Evolutionary conservation across 2,329 filamentous ascomycete species (phyloP), one percentile per base, ranked within the genome.

Genomic region (Rhinocladiella similis): DNA sequence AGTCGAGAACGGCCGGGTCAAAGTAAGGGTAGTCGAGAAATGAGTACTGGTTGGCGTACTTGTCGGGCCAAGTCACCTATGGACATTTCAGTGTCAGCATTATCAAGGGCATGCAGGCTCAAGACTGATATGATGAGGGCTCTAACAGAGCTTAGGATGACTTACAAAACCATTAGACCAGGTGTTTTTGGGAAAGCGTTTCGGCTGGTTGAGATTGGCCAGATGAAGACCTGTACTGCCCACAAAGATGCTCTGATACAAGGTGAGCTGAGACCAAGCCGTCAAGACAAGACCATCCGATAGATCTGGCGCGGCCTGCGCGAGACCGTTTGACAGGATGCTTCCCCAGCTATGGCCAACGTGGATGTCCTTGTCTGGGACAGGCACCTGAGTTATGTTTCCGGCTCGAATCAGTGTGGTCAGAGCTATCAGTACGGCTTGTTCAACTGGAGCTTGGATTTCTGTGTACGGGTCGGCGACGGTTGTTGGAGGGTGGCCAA

Each of bases 11-110:
- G 2, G 66, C 73, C 1, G 80, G 75, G 57, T 86, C 83, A 56
- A 85, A 87, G 57, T 76, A 73, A 2, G 74, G 76, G 1, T 82
- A 80, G 2, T 72, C 71, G 59, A 82, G 77, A 67, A 82, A 82
- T 60, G 50, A 60, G 36, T 47, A 56, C 33, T 63, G 62, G 19
- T 77, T 77, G 27, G 79, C 76, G 63, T 73, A 78, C 52, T 86
- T 80, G 2, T 82, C 74, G 22, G 75, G 77, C 1, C 75, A 74
- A 9, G 73, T 69, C 52, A n/a, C n/a, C n/a, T n/a, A n/a, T n/a
- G n/a, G n/a, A n/a, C n/a, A n/a, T n/a, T n/a, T n/a, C n/a, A n/a
- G n/a, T n/a, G n/a, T n/a, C n/a, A n/a, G n/a, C n/a, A n/a, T n/a
- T n/a, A n/a, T n/a, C n/a, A n/a, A n/a, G n/a, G n/a, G n/a, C n/a